Conservation (phyloP, 441 rosid genomes). For the Lagerstroemia fauriei region DNA sequence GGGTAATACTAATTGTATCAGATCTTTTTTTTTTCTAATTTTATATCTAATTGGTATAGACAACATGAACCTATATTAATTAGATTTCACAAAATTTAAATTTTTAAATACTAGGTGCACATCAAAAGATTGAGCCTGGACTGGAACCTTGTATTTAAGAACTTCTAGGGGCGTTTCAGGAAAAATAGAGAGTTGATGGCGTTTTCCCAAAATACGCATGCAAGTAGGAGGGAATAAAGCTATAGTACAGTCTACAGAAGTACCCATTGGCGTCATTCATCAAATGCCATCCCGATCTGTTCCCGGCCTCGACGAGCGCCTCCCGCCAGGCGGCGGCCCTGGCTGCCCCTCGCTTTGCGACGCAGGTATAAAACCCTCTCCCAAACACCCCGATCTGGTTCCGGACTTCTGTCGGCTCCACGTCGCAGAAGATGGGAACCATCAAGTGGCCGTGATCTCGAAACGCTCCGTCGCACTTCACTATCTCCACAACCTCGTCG, state of each 20-base stretch:
- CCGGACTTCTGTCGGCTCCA: neutral
- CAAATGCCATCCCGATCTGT: constrained; percentile 5
- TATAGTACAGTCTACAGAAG: neutral
- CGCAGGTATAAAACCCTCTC: neutral
- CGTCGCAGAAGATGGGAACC: constrained; percentile 14
- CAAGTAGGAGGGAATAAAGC: neutral
- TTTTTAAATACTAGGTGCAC: too few species aligned
- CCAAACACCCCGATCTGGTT: neutral
- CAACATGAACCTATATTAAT: too few species aligned
- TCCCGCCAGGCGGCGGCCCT: neutral
- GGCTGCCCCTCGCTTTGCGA: neutral
- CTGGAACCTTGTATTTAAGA: too few species aligned
- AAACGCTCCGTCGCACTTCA: neutral
- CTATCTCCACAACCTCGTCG: constrained; percentile 23
- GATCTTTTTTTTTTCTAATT: too few species aligned
- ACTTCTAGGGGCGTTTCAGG: neutral
- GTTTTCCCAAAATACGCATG: neutral
- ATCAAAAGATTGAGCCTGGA: too few species aligned
- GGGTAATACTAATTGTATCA: too few species aligned
- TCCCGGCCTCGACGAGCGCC: neutral
- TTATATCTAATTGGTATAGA: too few species aligned
- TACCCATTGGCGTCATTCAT: constrained; percentile 1
- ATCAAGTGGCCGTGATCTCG: constrained; percentile 15
- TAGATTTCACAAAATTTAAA: too few species aligned
- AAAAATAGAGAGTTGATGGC: neutral